Conservation (phyloP, 805 yeast species). For the Candida nemodendra region DNA sequence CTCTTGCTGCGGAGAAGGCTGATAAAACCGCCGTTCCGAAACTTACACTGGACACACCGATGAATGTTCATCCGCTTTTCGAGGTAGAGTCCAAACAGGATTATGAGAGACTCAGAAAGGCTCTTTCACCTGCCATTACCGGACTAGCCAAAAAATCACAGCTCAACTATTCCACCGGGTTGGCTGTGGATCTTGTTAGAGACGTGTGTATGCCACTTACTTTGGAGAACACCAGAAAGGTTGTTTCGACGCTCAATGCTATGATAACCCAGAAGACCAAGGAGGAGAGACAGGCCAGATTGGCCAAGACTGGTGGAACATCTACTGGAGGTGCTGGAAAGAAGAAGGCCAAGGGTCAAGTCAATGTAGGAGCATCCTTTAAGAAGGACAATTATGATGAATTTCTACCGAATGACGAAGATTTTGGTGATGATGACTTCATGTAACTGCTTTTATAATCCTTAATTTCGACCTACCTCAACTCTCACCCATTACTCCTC, state of each 20-base stretch:
- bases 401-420: constrained; percentile 45
- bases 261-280: constrained; percentile 80
- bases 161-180: constrained; percentile 66
- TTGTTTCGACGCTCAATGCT: constrained; percentile 79
- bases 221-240: constrained; percentile 81
- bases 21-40: constrained; percentile 42
- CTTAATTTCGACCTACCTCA: too few relatives aligned
- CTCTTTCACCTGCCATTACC: constrained; percentile 59
- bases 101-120: constrained; percentile 72
- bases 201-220: constrained; percentile 80
- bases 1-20: constrained; percentile 41
- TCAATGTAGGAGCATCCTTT: constrained; percentile 56
- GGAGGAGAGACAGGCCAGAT: constrained; percentile 85
- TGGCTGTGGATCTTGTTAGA: constrained; percentile 83
- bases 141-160: constrained; percentile 59
- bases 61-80: constrained; percentile 78
- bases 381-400: constrained; percentile 68
- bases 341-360: constrained; percentile 84
- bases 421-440: constrained; percentile 78
- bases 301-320: constrained; percentile 79
- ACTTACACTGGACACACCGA: constrained; percentile 60
- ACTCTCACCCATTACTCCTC: too few relatives aligned
- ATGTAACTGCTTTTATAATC: constrained; percentile 58
- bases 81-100: constrained; percentile 78
- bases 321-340: constrained; percentile 93